Conservation (phyloP, 2,329 filamentous ascomycete species). For the Fusarium nodosum region DNA sequence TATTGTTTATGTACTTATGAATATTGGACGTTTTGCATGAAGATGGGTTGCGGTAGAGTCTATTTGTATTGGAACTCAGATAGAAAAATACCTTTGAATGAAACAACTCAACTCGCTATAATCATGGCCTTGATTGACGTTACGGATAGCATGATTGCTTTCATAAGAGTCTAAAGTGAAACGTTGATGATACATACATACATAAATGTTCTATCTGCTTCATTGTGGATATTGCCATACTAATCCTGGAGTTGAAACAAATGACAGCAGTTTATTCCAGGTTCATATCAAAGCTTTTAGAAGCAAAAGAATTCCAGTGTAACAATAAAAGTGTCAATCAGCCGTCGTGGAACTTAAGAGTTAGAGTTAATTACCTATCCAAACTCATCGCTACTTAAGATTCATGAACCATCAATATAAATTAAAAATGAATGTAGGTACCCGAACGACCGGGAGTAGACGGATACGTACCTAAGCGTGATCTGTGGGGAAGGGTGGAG, state of each 20-base stretch:
- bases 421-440: conserved; percentile 2
- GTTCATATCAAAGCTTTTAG: background rate
- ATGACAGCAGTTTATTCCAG: background rate
- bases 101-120: conserved; percentile 18
- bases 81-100: conserved; percentile 12
- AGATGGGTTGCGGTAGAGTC: conserved; percentile 4
- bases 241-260: conserved; percentile 2
- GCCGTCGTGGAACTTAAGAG: background rate
- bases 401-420: background rate
- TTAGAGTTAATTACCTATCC: background rate
- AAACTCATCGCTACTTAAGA: background rate
- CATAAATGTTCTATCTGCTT: background rate
- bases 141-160: background rate
- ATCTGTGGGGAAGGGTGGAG: conserved; percentile 13
- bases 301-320: background rate
- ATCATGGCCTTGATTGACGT: background rate
- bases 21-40: conserved; percentile 7
- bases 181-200: conserved; percentile 21
- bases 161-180: conserved; percentile 4
- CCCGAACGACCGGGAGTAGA: conserved; percentile 2
- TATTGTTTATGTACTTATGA: background rate
- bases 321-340: background rate
- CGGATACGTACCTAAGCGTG: conserved; percentile 32
- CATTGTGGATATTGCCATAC: background rate
- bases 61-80: background rate